Evolutionary conservation across 148 eudicot genomes (phyloP), one percentile per base, ranked within the genome.

Genomic region (Amaranthus hypochondriacus): DNA sequence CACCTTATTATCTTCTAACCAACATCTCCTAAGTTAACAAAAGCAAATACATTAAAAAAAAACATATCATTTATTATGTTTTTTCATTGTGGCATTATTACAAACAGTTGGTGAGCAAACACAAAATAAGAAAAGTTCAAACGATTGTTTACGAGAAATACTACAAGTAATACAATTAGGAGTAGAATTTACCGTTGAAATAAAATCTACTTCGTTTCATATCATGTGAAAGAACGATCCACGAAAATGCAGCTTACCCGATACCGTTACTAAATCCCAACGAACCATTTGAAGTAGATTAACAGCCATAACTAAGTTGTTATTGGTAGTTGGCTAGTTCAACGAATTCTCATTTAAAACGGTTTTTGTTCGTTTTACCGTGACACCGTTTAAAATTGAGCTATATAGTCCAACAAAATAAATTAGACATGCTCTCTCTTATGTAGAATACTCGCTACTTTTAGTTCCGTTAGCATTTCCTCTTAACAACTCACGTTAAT

Each of bases 51-150:
- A 28, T 28, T 28, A 28, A 28, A 28, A n/a, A 28, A 28, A 28
- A 28, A 46, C 56, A 7, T 5, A 74, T 54, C 46, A 52, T 55
- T 51, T 39, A 47, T 59, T 65, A 48, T 68, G 61, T 5, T 73
- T 62, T 73, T 39, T 73, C 83, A 70, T 46, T 74, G 78, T 15
- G 73, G 84, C 49, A 81, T 56, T 56, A 69, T 70, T 48, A 56
- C 84, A 71, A 81, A 81, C 65, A 73, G 67, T 58, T 81, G 66
- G 68, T 71, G 73, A 75, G 84, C 84, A 70, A 43, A 56, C 46
- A 21, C 75, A 71, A 62, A 76, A 55, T 13, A 18, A 28, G 69
- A 48, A 13, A 15, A 65, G 28, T 47, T 28, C 13, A 48, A 43
- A 61, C 15, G 42, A 59, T 15, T 64, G 14, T 68, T 9, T 15